Percentiles rank a stretch among this genome's conserved stretches.
These are phyloP conservation scores for Sporodiniella umbellata DNA, from an alignment of 371 early-diverging fungal species.

Conservation along the genomic window DNA sequence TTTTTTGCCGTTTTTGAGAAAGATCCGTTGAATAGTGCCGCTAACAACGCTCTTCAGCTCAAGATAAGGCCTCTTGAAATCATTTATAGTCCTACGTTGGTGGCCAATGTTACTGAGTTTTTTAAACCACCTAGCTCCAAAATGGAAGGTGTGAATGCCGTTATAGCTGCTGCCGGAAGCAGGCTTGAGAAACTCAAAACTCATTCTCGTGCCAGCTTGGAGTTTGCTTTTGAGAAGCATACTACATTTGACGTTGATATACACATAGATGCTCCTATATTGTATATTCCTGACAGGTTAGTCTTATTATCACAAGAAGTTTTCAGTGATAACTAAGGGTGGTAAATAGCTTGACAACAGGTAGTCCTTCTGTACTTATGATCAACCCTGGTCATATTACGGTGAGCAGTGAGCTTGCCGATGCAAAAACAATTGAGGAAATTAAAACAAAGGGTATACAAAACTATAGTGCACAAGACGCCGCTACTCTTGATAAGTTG, in stretches of 20 bases:
- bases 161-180: conserved; percentile 66
- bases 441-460: conserved; percentile 53
- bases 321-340: no score
- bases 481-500: conserved; percentile 54
- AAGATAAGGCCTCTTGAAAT: conserved; percentile 77
- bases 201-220: conserved; percentile 75
- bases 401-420: conserved; percentile 69
- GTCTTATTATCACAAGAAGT: background rate
- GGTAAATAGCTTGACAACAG: conserved; percentile 18
- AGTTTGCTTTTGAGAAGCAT: conserved; percentile 74
- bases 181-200: conserved; percentile 69
- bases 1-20: conserved; percentile 68
- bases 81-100: conserved; percentile 69
- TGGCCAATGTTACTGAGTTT: conserved; percentile 62
- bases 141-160: conserved; percentile 50
- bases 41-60: conserved; percentile 69
- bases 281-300: conserved; percentile 78
- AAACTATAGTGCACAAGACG: conserved; percentile 48
- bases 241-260: conserved; percentile 74
- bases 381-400: conserved; percentile 82
- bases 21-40: conserved; percentile 66
- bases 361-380: conserved; percentile 56
- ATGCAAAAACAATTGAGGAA: conserved; percentile 52
- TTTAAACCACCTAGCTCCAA: conserved; percentile 69
- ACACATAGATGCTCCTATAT: conserved; percentile 83